Conservation (phyloP, 176 grass and related monocot species). For the Ananas comosus region DNA sequence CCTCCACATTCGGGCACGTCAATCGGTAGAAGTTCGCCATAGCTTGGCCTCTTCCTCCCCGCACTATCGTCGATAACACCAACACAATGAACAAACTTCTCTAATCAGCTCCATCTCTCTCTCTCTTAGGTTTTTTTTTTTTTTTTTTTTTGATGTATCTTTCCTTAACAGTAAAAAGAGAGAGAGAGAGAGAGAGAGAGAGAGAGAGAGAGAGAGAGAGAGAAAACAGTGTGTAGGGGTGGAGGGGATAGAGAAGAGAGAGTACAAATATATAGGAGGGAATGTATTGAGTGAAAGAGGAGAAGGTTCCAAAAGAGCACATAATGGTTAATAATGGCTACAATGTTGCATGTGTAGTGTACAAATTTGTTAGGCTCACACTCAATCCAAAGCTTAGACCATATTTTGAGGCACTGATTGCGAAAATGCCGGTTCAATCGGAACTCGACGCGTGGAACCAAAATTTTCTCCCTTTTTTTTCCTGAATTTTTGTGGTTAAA, state of each 20-base stretch:
- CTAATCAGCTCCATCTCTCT: slow-evolving; percentile 13
- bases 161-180: not conserved
- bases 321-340: too few species aligned
- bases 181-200: not conserved
- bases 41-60: slow-evolving; percentile 7
- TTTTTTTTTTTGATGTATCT: not conserved
- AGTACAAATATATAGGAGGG: not conserved
- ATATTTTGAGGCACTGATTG: too few species aligned
- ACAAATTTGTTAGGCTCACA: too few species aligned
- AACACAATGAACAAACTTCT: slow-evolving; percentile 1
- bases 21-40: slow-evolving; percentile 28
- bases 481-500: too few species aligned
- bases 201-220: not conserved
- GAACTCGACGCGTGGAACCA: too few species aligned
- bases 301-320: not conserved
- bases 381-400: too few species aligned
- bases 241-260: not conserved
- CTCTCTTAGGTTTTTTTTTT: not conserved
- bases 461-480: too few species aligned
- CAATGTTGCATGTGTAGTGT: too few species aligned
- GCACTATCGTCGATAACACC: slow-evolving; percentile 5
- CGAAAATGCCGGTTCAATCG: too few species aligned
- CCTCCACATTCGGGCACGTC: slow-evolving; percentile 37
- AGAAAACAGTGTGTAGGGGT: not conserved
- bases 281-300: not conserved